Evolutionary conservation across 129 eudicot species (phyloP), one percentile per base, ranked within the genome.

Genomic region (Saussurea involucrata): DNA sequence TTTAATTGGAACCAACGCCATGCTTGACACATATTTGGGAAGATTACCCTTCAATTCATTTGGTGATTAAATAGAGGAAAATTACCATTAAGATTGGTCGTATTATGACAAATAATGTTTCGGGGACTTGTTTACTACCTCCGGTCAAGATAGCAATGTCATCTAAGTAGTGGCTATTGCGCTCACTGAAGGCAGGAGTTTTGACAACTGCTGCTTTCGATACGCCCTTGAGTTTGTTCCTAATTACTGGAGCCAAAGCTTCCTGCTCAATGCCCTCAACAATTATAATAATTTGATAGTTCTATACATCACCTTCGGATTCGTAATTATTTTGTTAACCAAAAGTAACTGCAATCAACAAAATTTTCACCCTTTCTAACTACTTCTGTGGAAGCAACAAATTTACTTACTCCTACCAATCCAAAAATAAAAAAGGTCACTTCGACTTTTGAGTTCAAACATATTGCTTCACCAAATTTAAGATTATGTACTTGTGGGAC

Each of bases 141-240:
- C 92, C 92, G 12, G 98, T 93, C 80, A 93, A 87, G 78, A 86
- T 81, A 69, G 97, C 98, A 67, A 94, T 87, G 81, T 91, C 98
- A 75, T 94, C 98, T 67, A 93, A 81, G 86, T 77, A 90, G 75
- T 93, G 95, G 84, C 98, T 93, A 71, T 93, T 90, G 27, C 93
- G 88, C 33, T 90, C 93, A 64, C 92, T 90, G 17, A 93, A 90
- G 46, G 95, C 88, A 44, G 98, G 98, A 82, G 98, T 97, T 82
- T 90, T 93, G 33, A 90, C 85, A 12, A 96, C 98, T 68, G 90
- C 97, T 53, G 93, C 97, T 81, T 93, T 90, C 32, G 91, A 68
- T 40, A 73, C 76, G 28, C 97, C 97, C 82, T 76, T 90, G 77
- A 93, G 92, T 77, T 91, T 90, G 84, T 90, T 93, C 83, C 87